phyloP scores from a whole-genome alignment of 1,139 yeast genomes.

The Taiozyma onychis region DNA sequence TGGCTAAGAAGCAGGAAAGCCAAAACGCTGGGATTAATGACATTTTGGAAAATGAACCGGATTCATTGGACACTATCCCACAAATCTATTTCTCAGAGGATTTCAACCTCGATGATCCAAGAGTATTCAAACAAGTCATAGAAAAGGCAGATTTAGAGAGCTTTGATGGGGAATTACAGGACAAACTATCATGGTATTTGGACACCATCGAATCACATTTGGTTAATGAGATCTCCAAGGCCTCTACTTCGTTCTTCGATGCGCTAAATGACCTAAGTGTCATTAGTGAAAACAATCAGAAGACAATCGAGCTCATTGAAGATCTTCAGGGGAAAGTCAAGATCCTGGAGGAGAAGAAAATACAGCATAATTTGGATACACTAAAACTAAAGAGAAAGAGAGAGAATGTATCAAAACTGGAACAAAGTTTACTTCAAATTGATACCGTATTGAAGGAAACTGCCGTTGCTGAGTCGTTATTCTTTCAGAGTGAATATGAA shows the following conservation, averaged over 20 bases:
- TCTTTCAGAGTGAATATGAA: constrained; percentile 36
- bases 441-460: constrained; percentile 43
- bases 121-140: constrained; percentile 71
- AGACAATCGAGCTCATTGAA: constrained; percentile 44
- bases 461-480: constrained; percentile 48
- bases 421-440: constrained; percentile 62
- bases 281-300: constrained; percentile 52
- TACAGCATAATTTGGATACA: constrained; percentile 48
- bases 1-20: constrained; percentile 19
- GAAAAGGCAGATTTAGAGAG: constrained; percentile 41
- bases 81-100: constrained; percentile 57
- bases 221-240: constrained; percentile 75
- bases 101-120: constrained; percentile 83
- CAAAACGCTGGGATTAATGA: constrained; percentile 20
- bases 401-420: constrained; percentile 56
- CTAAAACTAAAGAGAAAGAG: constrained; percentile 48
- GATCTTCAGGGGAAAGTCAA: constrained; percentile 38
- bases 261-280: constrained; percentile 69
- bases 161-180: constrained; percentile 49
- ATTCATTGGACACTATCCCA: constrained; percentile 44
- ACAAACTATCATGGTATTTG: constrained; percentile 71
- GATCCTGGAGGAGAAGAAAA: constrained; percentile 42
- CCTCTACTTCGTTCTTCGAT: constrained; percentile 78
- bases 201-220: constrained; percentile 81
- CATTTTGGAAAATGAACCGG: constrained; percentile 12